Evolutionary conservation across 78 protist genomes (phyloP).

Genomic region (Dictyostelium firmibasis): DNA sequence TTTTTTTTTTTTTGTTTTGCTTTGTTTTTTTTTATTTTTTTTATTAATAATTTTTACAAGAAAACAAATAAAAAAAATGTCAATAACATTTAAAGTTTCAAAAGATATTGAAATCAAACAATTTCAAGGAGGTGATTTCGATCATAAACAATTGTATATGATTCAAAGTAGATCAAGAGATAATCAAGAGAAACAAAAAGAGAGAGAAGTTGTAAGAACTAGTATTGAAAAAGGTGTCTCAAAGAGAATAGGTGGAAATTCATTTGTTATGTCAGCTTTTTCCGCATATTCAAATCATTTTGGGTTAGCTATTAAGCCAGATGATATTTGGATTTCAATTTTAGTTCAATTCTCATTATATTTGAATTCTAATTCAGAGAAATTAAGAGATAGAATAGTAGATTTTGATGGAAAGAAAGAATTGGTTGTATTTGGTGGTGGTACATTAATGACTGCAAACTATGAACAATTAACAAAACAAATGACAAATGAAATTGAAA

Average conservation of each 20-base stretch:
- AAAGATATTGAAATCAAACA: background rate
- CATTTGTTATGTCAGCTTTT: background rate
- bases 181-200: background rate
- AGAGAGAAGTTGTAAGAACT: background rate
- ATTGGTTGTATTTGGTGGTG: constrained; percentile 23
- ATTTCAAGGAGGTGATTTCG: background rate
- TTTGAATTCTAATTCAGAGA: constrained; percentile 58
- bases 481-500: constrained; percentile 69
- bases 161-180: background rate
- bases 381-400: constrained; percentile 55
- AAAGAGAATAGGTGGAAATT: background rate
- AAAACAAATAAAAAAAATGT: too few species aligned
- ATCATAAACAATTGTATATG: background rate
- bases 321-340: constrained; percentile 54
- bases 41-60: too few species aligned
- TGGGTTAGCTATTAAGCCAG: constrained; percentile 10
- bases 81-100: background rate
- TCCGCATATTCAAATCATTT: constrained; percentile 28
- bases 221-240: background rate
- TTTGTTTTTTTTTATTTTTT: too few species aligned
- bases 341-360: constrained; percentile 49
- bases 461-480: constrained; percentile 3
- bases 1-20: background rate
- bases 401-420: constrained; percentile 51
- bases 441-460: constrained; percentile 18